Evolutionary conservation across 306 rosid species (phyloP).

Genomic region (Lupinus albus): DNA sequence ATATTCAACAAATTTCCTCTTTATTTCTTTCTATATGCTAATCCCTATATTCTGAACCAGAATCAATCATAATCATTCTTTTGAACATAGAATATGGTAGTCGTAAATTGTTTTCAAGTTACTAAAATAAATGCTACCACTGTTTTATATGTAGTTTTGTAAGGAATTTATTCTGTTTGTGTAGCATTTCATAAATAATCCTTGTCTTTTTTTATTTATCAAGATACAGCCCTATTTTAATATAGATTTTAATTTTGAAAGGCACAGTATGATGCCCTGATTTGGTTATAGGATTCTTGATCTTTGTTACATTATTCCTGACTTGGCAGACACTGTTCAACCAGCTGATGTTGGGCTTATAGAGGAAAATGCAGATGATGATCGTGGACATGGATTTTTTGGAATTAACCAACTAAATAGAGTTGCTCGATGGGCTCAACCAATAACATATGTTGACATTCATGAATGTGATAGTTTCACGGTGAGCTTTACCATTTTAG

Average conservation of each 20-base stretch:
- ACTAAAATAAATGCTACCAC: neutral
- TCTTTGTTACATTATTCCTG: slow-evolving; percentile 33
- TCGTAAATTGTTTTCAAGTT: slow-evolving; percentile 18
- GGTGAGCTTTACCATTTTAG: slow-evolving; percentile 48
- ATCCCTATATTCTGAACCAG: no score
- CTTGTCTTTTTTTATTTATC: neutral
- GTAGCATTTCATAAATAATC: slow-evolving; percentile 19
- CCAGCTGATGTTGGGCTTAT: slow-evolving; percentile 80
- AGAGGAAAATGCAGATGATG: slow-evolving; percentile 73
- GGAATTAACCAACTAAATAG: slow-evolving; percentile 60
- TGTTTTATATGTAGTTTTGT: slow-evolving; percentile 16
- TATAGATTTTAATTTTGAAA: slow-evolving; percentile 31
- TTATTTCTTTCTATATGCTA: no score
- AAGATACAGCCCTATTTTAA: slow-evolving; percentile 13
- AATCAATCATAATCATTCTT: neutral
- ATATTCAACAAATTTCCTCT: no score
- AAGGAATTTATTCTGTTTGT: slow-evolving; percentile 19
- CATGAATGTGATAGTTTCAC: slow-evolving; percentile 76
- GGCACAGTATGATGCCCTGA: neutral
- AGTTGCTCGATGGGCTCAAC: slow-evolving; percentile 84
- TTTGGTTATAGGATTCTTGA: slow-evolving; percentile 33
- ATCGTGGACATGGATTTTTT: slow-evolving; percentile 79
- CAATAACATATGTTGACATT: slow-evolving; percentile 75
- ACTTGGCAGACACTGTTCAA: slow-evolving; percentile 56
- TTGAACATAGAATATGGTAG: neutral